Base-by-base conservation (phyloP, 2,329 filamentous ascomycete species). In the Clarireedia paspali region DNA sequence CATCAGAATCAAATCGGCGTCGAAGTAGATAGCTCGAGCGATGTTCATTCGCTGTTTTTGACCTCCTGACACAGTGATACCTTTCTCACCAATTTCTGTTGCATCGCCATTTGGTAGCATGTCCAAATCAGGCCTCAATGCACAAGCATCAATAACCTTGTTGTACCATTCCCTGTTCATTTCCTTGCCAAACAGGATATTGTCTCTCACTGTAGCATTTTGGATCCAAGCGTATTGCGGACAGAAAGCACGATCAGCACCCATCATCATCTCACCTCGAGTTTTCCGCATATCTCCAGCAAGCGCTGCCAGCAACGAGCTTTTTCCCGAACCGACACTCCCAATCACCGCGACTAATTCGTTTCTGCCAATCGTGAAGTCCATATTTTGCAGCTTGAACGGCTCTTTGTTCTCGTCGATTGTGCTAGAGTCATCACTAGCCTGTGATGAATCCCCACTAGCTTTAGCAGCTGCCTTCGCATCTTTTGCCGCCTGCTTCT, bases 201-300 rank as follows among this genome's bases (percentile, higher is more conserved):
- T 99, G 36, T 96, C 83, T 59, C 83, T 84, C 3, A 97, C 81
- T 0, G 87, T 89, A 0, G 90, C 80, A 66, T 97, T 97, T 68
- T 97, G 92, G 49, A 99, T 96, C 94, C 94, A 99, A 0, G 94
- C 89, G 67, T 96, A 96, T 68, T 99, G 92, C 0, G 92, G 92
- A 62, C 94, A 97, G 66, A 96, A 96, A 0, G 92, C 89, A 59
- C 91, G 79, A 3, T 84, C 85, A 0, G 89, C 89, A 42, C 91
- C 89, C 63, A 94, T 80, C 0, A 82, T 79, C 5, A 95, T 80
- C 39, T 86, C 79, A 10, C 91, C 91, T 3, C 73, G 74, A 0
- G 88, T 95, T 69, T 86, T 87, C 46, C 91, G 84, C 92, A 97
- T 97, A 61, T 97, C 92, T 24, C 94, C 92, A 1, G 91, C 92